Percentiles rank a stretch among this genome's conserved stretches.
Conservation (phyloP, 2,329 filamentous ascomycete species). For the Trichoderma aggressivum region DNA sequence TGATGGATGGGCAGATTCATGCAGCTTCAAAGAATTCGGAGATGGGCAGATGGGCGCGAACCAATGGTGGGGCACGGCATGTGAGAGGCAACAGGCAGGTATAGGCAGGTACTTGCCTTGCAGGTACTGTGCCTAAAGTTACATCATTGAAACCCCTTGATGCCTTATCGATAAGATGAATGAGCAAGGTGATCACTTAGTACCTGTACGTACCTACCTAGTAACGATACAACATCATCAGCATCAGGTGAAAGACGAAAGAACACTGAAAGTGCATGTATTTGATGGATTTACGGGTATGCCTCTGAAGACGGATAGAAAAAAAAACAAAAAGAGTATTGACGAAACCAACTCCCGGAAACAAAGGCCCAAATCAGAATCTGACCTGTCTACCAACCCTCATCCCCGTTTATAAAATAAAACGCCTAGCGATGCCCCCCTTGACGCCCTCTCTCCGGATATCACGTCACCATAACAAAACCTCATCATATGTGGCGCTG, state of each 20-base stretch:
- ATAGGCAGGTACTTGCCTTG: neutral
- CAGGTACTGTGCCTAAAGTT: neutral
- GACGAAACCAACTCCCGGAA: neutral
- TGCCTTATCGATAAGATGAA: constrained; percentile 21
- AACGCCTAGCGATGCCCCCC: constrained; percentile 38
- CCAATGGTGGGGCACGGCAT: constrained; percentile 15
- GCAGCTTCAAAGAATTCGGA: neutral
- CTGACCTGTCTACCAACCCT: constrained; percentile 14
- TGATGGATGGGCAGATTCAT: neutral
- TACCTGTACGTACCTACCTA: no score
- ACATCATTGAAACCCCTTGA: constrained; percentile 11
- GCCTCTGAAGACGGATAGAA: neutral
- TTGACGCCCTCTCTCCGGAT: constrained; percentile 23
- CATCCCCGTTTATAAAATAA: constrained; percentile 14
- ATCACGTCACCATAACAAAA: constrained; percentile 6
- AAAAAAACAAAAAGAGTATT: neutral
- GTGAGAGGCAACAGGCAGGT: neutral
- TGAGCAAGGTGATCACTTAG: neutral
- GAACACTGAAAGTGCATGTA: neutral
- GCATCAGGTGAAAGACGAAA: neutral
- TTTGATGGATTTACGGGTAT: neutral
- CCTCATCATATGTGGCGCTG: constrained; percentile 31
- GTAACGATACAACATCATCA: neutral
- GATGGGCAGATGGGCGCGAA: neutral
- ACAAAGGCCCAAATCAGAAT: neutral